Evolutionary conservation across 1,139 yeast species (phyloP), one percentile per base, ranked within the genome.

Genomic region (Yamadazyma spencermartinsiae): DNA sequence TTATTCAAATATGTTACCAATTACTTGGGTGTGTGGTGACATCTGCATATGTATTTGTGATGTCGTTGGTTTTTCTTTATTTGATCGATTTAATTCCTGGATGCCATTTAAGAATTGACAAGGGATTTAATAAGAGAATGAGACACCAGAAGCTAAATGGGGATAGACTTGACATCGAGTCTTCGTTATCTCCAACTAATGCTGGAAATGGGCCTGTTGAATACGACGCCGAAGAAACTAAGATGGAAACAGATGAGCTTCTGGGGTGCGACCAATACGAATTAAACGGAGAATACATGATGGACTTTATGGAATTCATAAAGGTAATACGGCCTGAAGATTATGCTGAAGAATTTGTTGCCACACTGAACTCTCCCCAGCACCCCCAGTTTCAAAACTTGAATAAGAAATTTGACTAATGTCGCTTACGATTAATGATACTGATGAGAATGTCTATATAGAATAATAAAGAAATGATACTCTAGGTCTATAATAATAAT

Each of bases 191-290:
- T 2, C 54, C 59, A 3, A 50, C 52, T 4, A 39, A 43, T 30
- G 33, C 31, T 6, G n/a, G n/a, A n/a, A n/a, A n/a, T n/a, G 44
- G 42, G 8, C 24, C 27, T n/a, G 24, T 12, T 6, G 21, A 34
- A 10, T 25, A 31, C n/a, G 38, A 23, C 5, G 34, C 32, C 3
- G 41, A 42, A 4, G 54, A 50, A 18, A 36, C 44, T 2, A 41
- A 44, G 19, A 50, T 46, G 27, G 74, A 68, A 45, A 49, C 51
- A 31, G 60, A 57, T 3, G 82, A 78, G 50, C 41, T 72, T n/a
- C 48, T 61, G 21, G 83, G 83, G 1, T 55, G 76, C 2, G 83
- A 78, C 50, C 49, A 62, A 25, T 67, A 68, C 38, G 81, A 76
- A 51, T 75, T 76, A 40, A 63, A 65, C 46, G 79, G 79, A n/a